phyloP scores from a whole-genome alignment of 108 stramenopile genomes.

The Parietichytrium sp. region DNA sequence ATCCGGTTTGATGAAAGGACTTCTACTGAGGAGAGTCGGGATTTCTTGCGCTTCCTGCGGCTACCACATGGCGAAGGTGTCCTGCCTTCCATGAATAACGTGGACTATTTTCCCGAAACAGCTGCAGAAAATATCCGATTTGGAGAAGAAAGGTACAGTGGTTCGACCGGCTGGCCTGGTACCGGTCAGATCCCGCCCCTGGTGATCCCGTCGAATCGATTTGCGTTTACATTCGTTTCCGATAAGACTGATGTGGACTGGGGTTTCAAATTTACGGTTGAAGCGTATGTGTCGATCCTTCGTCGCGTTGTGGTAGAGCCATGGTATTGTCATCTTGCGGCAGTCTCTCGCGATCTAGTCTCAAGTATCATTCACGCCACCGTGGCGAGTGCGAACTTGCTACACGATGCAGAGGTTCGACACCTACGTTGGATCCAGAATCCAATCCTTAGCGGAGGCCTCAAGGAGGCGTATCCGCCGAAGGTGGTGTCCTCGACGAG shows the following conservation, averaged over 20 bases:
- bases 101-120: no score
- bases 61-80: neutral
- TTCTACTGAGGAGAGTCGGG: neutral
- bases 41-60: neutral
- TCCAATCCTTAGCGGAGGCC: constrained; percentile 1
- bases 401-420: neutral
- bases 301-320: neutral
- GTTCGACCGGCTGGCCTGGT: neutral
- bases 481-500: neutral
- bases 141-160: constrained; percentile 18
- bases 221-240: neutral
- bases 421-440: constrained; percentile 28
- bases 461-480: neutral
- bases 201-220: neutral
- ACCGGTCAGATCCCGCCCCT: neutral
- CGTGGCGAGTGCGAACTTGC: neutral
- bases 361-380: neutral
- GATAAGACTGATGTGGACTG: neutral
- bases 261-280: neutral
- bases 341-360: neutral
- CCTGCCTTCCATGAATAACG: no score
- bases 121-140: neutral
- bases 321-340: constrained; percentile 4
- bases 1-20: neutral
- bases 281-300: neutral